phyloP scores from a whole-genome alignment of 345 rosid species.

The Cochlearia excelsa region DNA sequence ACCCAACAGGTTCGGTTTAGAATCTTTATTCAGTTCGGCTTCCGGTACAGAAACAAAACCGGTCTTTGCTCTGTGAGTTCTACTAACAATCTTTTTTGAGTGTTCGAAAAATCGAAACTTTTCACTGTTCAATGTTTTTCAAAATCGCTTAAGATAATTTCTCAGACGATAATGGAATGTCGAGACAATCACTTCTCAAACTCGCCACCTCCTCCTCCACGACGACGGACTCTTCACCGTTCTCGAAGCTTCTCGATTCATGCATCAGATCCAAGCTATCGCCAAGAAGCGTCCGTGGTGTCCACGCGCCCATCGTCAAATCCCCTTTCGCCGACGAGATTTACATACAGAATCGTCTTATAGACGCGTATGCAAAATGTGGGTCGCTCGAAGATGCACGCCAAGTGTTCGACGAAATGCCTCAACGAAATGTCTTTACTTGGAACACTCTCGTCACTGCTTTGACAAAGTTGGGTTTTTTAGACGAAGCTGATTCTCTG shows the following conservation, averaged over 20 bases:
- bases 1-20: too few relatives aligned
- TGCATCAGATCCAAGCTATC: slow-evolving; percentile 47
- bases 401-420: slow-evolving; percentile 70
- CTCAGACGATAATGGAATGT: slow-evolving; percentile 54
- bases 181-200: slow-evolving; percentile 44
- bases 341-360: slow-evolving; percentile 66
- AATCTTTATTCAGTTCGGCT: too few relatives aligned
- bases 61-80: too few relatives aligned
- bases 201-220: slow-evolving; percentile 29
- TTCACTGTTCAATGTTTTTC: not conserved
- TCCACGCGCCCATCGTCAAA: slow-evolving; percentile 63
- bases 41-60: too few relatives aligned
- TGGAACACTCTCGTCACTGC: slow-evolving; percentile 63
- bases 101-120: too few relatives aligned
- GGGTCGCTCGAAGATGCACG: slow-evolving; percentile 51
- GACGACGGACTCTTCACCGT: slow-evolving; percentile 46
- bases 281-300: slow-evolving; percentile 37
- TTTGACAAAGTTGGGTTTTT: slow-evolving; percentile 45
- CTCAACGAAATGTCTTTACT: slow-evolving; percentile 52
- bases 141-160: not conserved
- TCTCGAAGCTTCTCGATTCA: slow-evolving; percentile 63
- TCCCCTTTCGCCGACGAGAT: slow-evolving; percentile 45
- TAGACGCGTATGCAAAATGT: slow-evolving; percentile 61
- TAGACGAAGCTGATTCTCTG: slow-evolving; percentile 53
- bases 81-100: too few relatives aligned